A percentile compares a stretch with the other conserved stretches of the same genome.
Evolutionary conservation across 352 stramenopile genomes (phyloP).

Genomic region (Phytopythium mirpurense): DNA sequence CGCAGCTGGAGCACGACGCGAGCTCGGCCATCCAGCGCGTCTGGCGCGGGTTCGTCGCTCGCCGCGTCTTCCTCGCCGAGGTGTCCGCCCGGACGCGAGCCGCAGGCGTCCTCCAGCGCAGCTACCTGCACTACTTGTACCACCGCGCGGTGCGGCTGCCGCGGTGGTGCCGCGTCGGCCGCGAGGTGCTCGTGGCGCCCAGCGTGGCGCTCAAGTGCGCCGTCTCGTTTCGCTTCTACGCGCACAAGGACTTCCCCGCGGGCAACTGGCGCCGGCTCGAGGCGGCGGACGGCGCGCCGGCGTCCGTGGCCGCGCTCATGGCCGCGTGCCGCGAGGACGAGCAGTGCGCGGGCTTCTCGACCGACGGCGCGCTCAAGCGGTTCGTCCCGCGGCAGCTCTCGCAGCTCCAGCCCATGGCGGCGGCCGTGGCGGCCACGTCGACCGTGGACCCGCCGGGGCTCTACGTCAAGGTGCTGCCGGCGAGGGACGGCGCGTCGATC

Average conservation of each 20-base stretch:
- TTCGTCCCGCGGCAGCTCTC: constrained; percentile 73
- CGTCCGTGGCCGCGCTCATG: constrained; percentile 39
- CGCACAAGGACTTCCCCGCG: constrained; percentile 59
- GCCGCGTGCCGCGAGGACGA: constrained; percentile 63
- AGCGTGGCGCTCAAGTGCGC: constrained; percentile 57
- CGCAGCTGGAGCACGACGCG: constrained; percentile 44
- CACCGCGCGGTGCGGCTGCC: constrained; percentile 47
- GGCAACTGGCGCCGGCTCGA: constrained; percentile 57
- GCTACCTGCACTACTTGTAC: constrained; percentile 73
- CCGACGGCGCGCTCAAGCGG: constrained; percentile 65
- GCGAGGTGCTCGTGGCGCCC: constrained; percentile 58
- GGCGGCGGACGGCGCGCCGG: too few relatives aligned
- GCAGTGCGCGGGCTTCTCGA: constrained; percentile 62
- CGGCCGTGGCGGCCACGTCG: background rate
- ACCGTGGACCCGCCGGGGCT: constrained; percentile 36
- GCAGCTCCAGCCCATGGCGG: constrained; percentile 51
- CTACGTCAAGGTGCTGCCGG: constrained; percentile 56
- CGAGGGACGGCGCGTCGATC: constrained; percentile 31
- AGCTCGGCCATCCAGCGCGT: constrained; percentile 33
- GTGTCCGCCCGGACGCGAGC: constrained; percentile 24
- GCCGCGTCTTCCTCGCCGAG: constrained; percentile 25
- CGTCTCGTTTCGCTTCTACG: constrained; percentile 76
- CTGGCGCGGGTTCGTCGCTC: constrained; percentile 27
- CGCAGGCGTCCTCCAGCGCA: constrained; percentile 54
- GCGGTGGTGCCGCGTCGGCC: constrained; percentile 52